A percentile compares a stretch with the other conserved stretches of the same genome.
Conservation (phyloP, 148 eudicot genomes). For the Silene conica region DNA sequence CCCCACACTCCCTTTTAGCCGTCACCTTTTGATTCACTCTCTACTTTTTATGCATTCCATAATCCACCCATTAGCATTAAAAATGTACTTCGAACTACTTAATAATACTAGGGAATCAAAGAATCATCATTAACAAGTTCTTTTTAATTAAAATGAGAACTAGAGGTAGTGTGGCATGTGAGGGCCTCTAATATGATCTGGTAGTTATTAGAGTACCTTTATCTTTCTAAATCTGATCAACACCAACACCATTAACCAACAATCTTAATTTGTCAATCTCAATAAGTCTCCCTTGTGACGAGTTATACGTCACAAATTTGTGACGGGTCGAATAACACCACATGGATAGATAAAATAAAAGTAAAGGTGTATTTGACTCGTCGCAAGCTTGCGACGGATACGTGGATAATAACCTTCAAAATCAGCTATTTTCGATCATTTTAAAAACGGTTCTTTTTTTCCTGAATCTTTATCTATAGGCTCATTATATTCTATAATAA, state of each 20-base stretch:
- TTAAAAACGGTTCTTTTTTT: too few species aligned
- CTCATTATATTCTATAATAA: too few species aligned
- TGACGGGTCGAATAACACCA: too few species aligned
- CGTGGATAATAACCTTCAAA: too few species aligned
- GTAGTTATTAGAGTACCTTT: constrained; percentile 11
- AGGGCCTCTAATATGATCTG: constrained; percentile 13
- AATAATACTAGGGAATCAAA: neutral
- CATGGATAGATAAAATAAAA: too few species aligned
- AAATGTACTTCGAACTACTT: neutral
- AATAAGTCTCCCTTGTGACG: too few species aligned
- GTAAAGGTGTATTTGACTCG: too few species aligned
- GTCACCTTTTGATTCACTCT: neutral
- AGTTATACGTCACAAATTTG: too few species aligned
- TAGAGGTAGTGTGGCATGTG: constrained; percentile 23
- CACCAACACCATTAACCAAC: neutral
- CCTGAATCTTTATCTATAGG: too few species aligned
- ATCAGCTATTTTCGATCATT: too few species aligned
- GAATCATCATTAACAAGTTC: neutral
- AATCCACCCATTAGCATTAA: neutral
- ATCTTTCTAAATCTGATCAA: neutral
- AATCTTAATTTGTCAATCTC: neutral
- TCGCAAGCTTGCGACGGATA: too few species aligned
- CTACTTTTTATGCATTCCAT: neutral
- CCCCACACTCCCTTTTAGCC: neutral
- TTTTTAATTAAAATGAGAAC: neutral